A percentile compares a stretch with the other conserved stretches of the same genome.
Evolutionary conservation across 2,329 filamentous ascomycete genomes (phyloP).

Genomic region (Gaeumannomyces sp.): DNA sequence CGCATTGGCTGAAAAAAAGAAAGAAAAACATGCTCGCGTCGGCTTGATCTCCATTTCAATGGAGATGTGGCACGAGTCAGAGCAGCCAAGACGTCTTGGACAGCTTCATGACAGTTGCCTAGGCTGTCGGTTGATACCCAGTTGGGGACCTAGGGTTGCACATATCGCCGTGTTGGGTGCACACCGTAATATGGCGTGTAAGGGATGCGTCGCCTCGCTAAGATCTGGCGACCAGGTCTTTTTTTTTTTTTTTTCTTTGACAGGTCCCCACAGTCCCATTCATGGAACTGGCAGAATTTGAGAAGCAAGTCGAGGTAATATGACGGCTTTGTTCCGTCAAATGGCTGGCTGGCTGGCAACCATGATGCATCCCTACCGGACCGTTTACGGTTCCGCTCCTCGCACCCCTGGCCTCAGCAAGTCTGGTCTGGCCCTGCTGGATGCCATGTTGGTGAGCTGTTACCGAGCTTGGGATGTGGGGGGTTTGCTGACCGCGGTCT

Average conservation of each 20-base stretch:
- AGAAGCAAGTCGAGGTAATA: background rate
- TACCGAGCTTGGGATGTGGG: conserved; percentile 9
- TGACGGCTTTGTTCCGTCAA: background rate
- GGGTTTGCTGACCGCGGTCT: background rate
- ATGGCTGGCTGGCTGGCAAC: background rate
- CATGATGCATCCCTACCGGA: background rate
- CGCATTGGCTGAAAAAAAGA: background rate
- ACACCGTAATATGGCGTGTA: background rate
- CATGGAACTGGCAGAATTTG: background rate
- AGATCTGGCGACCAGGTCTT: background rate
- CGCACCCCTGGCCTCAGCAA: background rate
- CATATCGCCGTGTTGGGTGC: background rate
- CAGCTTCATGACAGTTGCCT: background rate
- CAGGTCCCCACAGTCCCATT: background rate
- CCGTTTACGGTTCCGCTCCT: background rate
- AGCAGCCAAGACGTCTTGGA: background rate
- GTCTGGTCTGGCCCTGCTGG: too few relatives aligned
- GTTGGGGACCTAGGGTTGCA: background rate
- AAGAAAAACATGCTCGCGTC: too few relatives aligned
- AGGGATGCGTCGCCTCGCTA: background rate
- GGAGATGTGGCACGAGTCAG: background rate
- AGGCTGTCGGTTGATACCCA: background rate
- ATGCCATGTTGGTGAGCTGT: conserved; percentile 2
- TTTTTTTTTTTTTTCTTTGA: conserved; percentile 1
- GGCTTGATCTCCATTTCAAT: background rate